Percentiles rank a stretch among this genome's conserved stretches.
phyloP scores from a whole-genome alignment of 1,139 yeast species.

The Taphrina pruni region DNA sequence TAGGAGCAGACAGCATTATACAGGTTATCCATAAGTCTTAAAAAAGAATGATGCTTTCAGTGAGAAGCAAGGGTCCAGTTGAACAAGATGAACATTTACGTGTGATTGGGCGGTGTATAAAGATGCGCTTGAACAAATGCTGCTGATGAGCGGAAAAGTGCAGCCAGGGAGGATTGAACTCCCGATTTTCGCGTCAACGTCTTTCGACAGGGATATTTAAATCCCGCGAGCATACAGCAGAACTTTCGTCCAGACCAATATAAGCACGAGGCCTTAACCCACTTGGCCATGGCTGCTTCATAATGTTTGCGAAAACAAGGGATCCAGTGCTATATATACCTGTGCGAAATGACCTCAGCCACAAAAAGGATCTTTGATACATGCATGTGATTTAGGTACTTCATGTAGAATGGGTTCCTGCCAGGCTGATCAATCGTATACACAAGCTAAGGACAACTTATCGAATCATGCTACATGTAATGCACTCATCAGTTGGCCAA shows the following conservation, averaged over 20 bases:
- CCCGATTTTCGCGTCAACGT: constrained; percentile 31
- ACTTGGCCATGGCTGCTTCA: constrained; percentile 25
- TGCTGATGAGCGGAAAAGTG: neutral
- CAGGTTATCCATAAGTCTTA: no score
- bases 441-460: no score
- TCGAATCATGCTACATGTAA: no score
- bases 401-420: no score
- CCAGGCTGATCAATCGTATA: no score
- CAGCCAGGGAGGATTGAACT: constrained; percentile 24
- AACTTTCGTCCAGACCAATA: constrained; percentile 26
- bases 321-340: neutral
- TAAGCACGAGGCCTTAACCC: constrained; percentile 32
- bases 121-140: neutral
- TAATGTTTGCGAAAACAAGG: neutral
- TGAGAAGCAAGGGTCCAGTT: no score
- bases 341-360: neutral
- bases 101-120: no score
- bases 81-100: no score
- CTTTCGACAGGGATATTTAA: constrained; percentile 30
- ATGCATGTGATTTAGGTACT: neutral
- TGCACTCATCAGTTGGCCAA: no score
- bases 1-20: no score
- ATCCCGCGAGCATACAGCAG: constrained; percentile 29
- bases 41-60: no score
- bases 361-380: no score